Evolutionary conservation across 148 eudicot genomes (phyloP).

Genomic region (Simmondsia chinensis): DNA sequence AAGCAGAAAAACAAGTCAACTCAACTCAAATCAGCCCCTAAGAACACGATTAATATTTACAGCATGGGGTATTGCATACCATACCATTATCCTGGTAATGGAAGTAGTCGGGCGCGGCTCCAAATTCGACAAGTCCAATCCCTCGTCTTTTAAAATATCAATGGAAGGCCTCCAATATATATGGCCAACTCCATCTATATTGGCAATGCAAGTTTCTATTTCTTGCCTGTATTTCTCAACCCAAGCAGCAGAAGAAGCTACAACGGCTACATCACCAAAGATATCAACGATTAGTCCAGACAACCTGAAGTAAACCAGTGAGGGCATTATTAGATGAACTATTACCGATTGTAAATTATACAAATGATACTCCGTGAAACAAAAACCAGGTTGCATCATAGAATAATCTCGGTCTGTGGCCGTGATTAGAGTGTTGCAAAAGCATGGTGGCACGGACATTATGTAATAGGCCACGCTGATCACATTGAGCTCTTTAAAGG

Average conservation of each 20-base stretch:
- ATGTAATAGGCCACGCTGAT: no score
- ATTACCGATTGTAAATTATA: no score
- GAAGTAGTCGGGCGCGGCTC: slow-evolving; percentile 19
- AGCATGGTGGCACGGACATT: no score
- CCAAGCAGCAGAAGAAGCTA: slow-evolving; percentile 99
- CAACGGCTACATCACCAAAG: slow-evolving; percentile 85
- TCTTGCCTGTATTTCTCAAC: slow-evolving; percentile 71
- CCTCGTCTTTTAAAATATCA: slow-evolving; percentile 90
- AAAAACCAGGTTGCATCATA: no score
- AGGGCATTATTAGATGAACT: slow-evolving; percentile 6
- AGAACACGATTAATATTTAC: background rate
- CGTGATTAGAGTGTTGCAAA: no score
- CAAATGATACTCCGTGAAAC: no score
- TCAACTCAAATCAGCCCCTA: no score
- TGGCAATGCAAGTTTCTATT: slow-evolving; percentile 45
- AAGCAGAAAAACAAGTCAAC: no score
- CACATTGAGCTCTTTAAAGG: no score
- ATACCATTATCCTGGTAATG: slow-evolving; percentile 51
- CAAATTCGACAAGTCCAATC: slow-evolving; percentile 36
- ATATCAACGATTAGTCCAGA: slow-evolving; percentile 92
- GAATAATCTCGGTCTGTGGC: no score
- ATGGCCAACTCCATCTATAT: slow-evolving; percentile 32
- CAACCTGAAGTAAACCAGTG: slow-evolving; percentile 46
- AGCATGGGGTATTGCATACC: background rate
- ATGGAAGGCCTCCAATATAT: slow-evolving; percentile 82